Evolutionary conservation across 805 yeast genomes (phyloP), one percentile per base, ranked within the genome.

Genomic region (Candida andamanensis): DNA sequence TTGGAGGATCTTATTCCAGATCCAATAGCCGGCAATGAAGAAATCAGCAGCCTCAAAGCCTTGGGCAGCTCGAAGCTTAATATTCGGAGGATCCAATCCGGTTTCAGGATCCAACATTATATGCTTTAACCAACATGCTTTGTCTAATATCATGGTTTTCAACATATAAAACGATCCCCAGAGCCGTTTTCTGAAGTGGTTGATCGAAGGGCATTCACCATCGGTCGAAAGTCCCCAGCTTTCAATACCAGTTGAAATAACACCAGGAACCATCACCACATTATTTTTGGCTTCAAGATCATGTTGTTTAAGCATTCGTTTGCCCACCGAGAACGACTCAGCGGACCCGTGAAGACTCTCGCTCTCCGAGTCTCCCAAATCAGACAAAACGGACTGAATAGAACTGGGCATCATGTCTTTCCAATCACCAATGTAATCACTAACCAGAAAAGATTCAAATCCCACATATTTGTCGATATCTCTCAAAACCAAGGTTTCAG

Each of bases 131-230:
- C 98, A 92, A 58, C 98, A 92, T 2, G 75, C 55, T 56, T 92
- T 92, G 50, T 90, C 96, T 34, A 89, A 62, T 15, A 92, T 68
- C 97, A 92, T 90, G 3, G 95, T 79, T 44, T 83, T 71, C 36
- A 92, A 60, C 98, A 92, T 92, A 52, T 85, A 87, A 64, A 87
- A 89, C 0, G 96, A 85, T 0, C 98, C 98, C 98, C 98, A 92
- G 35, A 92, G 56, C 44, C 97, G 67, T 51, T 87, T 89, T 31
- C 98, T 69, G 61, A 90, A 92, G 56, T 90, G 94, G 7, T 78
- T 70, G 37, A 79, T 75, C 23, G 86, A 73, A 4, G 95, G 92
- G 54, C 98, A 92, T 5, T 79, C 92, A 6, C 67, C 68, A 2
- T 65, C 74, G 4, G 80, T 72, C 8, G 87, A 87, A 2, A 85